phyloP scores from a whole-genome alignment of 2,329 filamentous ascomycete genomes.

The Salinomyces thailandicus region DNA sequence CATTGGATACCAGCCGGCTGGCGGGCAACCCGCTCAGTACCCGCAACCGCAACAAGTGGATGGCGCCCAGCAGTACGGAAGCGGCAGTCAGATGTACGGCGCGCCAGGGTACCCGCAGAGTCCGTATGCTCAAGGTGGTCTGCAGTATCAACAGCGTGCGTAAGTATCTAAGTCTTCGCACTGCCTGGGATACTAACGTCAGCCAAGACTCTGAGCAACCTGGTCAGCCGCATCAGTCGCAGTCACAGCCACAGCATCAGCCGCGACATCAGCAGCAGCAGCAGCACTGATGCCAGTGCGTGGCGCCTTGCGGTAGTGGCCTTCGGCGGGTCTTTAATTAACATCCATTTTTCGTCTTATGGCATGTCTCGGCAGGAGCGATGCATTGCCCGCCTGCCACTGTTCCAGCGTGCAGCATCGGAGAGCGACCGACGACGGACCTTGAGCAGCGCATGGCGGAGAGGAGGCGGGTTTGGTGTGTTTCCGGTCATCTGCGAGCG shows the following conservation, averaged over 20 bases:
- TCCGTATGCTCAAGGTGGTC: slow-evolving; percentile 37
- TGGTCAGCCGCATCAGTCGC: slow-evolving; percentile 9
- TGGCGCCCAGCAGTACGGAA: slow-evolving; percentile 39
- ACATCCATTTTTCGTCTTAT: no score
- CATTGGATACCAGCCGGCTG: slow-evolving; percentile 42
- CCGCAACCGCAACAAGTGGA: slow-evolving; percentile 36
- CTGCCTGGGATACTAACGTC: slow-evolving; percentile 11
- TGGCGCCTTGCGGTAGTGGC: no score
- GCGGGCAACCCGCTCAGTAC: slow-evolving; percentile 37
- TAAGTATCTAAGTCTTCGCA: slow-evolving; percentile 9
- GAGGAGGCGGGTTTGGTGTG: no score
- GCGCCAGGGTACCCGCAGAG: slow-evolving; percentile 42
- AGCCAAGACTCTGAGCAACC: slow-evolving; percentile 15
- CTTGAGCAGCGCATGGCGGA: no score
- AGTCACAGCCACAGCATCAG: neutral
- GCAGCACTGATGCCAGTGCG: neutral
- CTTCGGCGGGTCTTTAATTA: no score
- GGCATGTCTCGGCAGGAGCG: no score
- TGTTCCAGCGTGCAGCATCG: no score
- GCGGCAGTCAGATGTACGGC: slow-evolving; percentile 33
- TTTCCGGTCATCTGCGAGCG: neutral
- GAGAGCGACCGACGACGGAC: no score
- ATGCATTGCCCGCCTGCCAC: no score
- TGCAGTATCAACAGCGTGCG: slow-evolving; percentile 36
- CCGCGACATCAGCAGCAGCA: neutral